A percentile compares a stretch with the other conserved stretches of the same genome.
Evolutionary conservation across 2,329 filamentous ascomycete genomes (phyloP).

Genomic region (Neocucurbitaria cava): DNA sequence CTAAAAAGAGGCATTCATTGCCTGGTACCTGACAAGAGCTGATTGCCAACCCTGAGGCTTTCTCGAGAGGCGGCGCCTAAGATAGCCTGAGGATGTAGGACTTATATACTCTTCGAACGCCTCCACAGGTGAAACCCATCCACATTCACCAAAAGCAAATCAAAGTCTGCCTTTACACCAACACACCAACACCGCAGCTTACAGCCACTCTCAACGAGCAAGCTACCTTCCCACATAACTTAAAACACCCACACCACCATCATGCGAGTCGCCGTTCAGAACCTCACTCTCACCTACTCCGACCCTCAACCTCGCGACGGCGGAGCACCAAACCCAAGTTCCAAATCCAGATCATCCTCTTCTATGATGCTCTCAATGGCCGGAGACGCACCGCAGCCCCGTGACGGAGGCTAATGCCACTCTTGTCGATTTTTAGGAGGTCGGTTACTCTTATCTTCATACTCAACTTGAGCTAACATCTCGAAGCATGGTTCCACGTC

Average conservation of each 20-base stretch:
- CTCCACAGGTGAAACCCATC: slow-evolving; percentile 13
- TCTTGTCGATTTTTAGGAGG: slow-evolving; percentile 7
- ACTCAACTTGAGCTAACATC: slow-evolving; percentile 16
- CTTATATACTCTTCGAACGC: slow-evolving; percentile 23
- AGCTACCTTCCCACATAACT: slow-evolving; percentile 6
- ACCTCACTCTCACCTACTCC: slow-evolving; percentile 16
- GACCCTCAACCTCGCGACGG: slow-evolving; percentile 43
- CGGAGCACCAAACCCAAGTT: slow-evolving; percentile 36
- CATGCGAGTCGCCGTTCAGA: slow-evolving; percentile 24
- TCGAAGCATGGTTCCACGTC: slow-evolving; percentile 5
- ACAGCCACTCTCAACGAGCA: slow-evolving; percentile 11
- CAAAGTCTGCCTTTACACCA: slow-evolving; percentile 14
- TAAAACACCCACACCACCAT: slow-evolving; percentile 13
- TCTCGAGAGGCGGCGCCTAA: slow-evolving; percentile 29
- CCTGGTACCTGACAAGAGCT: slow-evolving; percentile 31
- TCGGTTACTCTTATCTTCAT: neutral
- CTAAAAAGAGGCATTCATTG: slow-evolving; percentile 40
- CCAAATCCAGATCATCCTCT: slow-evolving; percentile 19
- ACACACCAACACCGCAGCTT: slow-evolving; percentile 13
- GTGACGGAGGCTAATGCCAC: slow-evolving; percentile 40
- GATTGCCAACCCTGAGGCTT: slow-evolving; percentile 26
- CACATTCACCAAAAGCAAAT: slow-evolving; percentile 14
- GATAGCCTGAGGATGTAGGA: slow-evolving; percentile 31
- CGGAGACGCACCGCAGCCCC: slow-evolving; percentile 29
- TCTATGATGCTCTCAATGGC: slow-evolving; percentile 25